Evolutionary conservation across 768 basidiomycete species (phyloP).

Genomic region (Leccinum incarnatum): DNA sequence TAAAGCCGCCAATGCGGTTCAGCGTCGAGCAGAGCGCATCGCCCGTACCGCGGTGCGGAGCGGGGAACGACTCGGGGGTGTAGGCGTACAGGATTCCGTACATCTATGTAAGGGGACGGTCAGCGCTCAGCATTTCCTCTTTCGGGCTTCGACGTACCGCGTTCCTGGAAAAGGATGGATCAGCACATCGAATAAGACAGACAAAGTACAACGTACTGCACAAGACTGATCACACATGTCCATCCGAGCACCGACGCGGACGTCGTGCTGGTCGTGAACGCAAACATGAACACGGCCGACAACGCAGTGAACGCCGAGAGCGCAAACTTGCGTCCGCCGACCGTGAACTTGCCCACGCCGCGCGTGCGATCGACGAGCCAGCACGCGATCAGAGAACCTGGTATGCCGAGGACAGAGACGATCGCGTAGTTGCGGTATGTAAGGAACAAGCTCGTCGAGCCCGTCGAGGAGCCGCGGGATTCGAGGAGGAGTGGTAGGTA

Average conservation of each 20-base stretch:
- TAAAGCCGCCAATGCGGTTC: slow-evolving; percentile 47
- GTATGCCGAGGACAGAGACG: slow-evolving; percentile 45
- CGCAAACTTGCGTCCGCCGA: slow-evolving; percentile 48
- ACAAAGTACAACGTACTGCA: slow-evolving; percentile 33
- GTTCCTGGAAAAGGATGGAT: slow-evolving; percentile 21
- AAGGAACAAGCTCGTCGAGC: slow-evolving; percentile 19
- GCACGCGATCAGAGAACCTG: slow-evolving; percentile 47
- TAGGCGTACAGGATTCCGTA: slow-evolving; percentile 56
- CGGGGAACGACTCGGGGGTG: slow-evolving; percentile 60
- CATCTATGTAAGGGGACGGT: slow-evolving; percentile 32
- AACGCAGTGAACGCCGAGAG: slow-evolving; percentile 44
- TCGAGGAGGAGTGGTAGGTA: slow-evolving; percentile 51
- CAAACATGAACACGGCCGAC: slow-evolving; percentile 48
- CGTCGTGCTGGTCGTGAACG: slow-evolving; percentile 48
- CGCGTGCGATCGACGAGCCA: slow-evolving; percentile 45
- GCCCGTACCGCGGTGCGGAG: slow-evolving; percentile 54
- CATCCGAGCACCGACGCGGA: slow-evolving; percentile 41
- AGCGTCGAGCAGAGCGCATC: slow-evolving; percentile 48
- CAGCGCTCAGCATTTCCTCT: neutral
- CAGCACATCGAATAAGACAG: neutral
- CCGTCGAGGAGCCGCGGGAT: slow-evolving; percentile 29
- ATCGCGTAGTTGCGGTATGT: slow-evolving; percentile 52
- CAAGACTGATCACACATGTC: slow-evolving; percentile 43
- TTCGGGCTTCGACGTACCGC: slow-evolving; percentile 28
- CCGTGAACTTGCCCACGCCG: slow-evolving; percentile 27